Base-by-base conservation (phyloP, 768 basidiomycete species). In the Rhizopogon salebrosus region DNA sequence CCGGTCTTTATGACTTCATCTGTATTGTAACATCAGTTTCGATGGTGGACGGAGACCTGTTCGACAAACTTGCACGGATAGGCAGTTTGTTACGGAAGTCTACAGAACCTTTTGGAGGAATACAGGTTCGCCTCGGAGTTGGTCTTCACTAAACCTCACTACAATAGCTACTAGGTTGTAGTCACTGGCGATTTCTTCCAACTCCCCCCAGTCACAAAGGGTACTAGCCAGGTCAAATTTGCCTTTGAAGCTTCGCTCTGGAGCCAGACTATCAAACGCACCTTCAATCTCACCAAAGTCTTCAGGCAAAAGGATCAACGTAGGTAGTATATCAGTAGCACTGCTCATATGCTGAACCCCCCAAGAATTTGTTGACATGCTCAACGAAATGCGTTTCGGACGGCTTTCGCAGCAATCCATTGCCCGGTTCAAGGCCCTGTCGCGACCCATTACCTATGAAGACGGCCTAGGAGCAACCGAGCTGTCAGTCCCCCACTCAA, bases 141-240 rank as follows among this genome's bases (percentile, higher is more conserved):
- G 3, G 1, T 34, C 10, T 56, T 23, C 18, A 27, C 11, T 27
- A 37, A 39, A 39, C 20, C 20, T 43, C 38, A 41, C 27, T 34
- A 8, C 49, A 36, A 31, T 22, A 38, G 13, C 14, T 24, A 24
- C 40, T 63, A 93, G 89, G 71, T 98, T 37, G 77, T 98, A 54
- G 85, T 98, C 22, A 95, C 94, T 1, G 97, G 97, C 7, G 97
- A 99, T 65, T 98, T 98, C 73, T 98, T 98, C 73, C 95, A 99
- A 66, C 80, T 99, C 4, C 97, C 97, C 0, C 97, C 97, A 2
- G 94, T 98, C 0, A 75, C 75, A 6, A 94, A 85, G 65, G 75
- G 78, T 23, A 63, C 64, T n/a, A 65, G 65, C 0, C 57, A 69
- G 49, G 81, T 89, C 39, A 92, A 85, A 62, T 98, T 98, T 61